Evolutionary conservation across 345 rosid genomes (phyloP).

Genomic region (Hirschfeldia incana): DNA sequence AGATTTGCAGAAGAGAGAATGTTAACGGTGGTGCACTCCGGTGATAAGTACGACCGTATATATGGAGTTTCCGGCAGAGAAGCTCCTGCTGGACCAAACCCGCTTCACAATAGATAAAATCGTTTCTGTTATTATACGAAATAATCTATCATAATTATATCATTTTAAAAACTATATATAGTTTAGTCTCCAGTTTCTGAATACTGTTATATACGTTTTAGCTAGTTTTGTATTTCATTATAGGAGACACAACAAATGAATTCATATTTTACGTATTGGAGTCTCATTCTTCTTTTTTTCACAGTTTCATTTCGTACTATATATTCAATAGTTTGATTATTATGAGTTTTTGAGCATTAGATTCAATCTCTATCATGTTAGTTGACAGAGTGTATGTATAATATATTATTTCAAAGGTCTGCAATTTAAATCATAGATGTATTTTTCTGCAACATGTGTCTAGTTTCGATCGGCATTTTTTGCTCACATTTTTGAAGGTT

Average conservation of each 20-base stretch:
- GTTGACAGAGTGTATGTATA: background rate
- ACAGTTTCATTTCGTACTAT: background rate
- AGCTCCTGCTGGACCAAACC: constrained; percentile 31
- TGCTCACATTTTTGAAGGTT: background rate
- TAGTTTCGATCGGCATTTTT: background rate
- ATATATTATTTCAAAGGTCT: too few relatives aligned
- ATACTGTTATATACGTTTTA: too few relatives aligned
- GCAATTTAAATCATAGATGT: background rate
- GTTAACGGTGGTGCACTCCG: constrained; percentile 11
- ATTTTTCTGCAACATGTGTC: background rate
- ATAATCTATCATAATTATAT: background rate
- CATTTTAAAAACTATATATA: too few relatives aligned
- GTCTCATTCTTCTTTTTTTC: background rate
- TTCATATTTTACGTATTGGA: too few relatives aligned
- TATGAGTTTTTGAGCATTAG: background rate
- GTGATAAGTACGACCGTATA: background rate
- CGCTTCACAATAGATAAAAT: constrained; percentile 24
- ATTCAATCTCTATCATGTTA: constrained; percentile 14
- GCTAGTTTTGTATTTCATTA: too few relatives aligned
- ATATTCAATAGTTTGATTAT: background rate
- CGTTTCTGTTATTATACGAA: background rate
- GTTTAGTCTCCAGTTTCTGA: background rate
- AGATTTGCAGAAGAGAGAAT: background rate
- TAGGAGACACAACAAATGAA: too few relatives aligned
- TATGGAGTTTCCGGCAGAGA: constrained; percentile 26